phyloP scores from a whole-genome alignment of 331 rosid genomes.

The Malus hybrid region DNA sequence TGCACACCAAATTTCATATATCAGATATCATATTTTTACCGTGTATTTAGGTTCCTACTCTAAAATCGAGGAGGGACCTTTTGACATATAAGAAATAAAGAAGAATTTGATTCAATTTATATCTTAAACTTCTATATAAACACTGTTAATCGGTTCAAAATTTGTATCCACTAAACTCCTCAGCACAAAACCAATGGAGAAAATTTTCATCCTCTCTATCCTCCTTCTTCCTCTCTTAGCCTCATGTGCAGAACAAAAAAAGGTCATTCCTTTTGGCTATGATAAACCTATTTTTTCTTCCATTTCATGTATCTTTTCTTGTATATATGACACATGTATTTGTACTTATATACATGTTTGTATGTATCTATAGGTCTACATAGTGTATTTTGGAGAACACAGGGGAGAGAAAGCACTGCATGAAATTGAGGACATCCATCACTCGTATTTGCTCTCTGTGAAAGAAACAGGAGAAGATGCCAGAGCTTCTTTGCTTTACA shows the following conservation, averaged over 20 bases:
- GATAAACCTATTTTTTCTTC: neutral
- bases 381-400: slow-evolving; percentile 54
- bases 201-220: slow-evolving; percentile 1
- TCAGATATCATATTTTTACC: no score
- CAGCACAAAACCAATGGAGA: slow-evolving; percentile 7
- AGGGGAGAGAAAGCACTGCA: slow-evolving; percentile 36
- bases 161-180: neutral
- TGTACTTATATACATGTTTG: neutral
- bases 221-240: slow-evolving; percentile 38
- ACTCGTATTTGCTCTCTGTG: slow-evolving; percentile 53
- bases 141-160: neutral
- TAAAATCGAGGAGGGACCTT: neutral
- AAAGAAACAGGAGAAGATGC: slow-evolving; percentile 60
- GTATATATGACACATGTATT: no score
- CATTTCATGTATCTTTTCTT: neutral
- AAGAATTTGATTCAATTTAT: neutral
- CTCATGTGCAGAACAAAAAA: slow-evolving; percentile 30
- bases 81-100: neutral
- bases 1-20: neutral
- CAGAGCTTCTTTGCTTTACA: slow-evolving; percentile 56
- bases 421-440: slow-evolving; percentile 49
- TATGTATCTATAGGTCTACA: slow-evolving; percentile 35
- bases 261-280: slow-evolving; percentile 24
- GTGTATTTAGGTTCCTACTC: neutral
- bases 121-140: neutral